phyloP scores from a whole-genome alignment of 208 protist species.

The Acanthamoeba lenticulata region DNA sequence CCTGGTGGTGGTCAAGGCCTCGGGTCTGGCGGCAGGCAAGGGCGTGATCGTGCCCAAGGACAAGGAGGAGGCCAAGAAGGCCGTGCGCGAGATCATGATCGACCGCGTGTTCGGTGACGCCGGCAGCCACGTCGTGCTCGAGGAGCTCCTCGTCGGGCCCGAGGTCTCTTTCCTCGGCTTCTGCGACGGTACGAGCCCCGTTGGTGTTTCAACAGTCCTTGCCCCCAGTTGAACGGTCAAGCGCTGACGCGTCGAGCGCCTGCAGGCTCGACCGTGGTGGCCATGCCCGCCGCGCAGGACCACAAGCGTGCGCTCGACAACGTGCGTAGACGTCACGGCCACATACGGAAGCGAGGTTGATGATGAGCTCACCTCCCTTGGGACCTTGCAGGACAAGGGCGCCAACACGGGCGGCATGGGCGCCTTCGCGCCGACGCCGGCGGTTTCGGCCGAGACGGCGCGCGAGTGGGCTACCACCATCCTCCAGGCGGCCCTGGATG shows the following conservation, averaged over 20 bases:
- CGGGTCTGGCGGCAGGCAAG: constrained; percentile 83
- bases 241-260: too few species aligned
- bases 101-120: constrained; percentile 79
- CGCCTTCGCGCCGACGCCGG: constrained; percentile 82
- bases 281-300: constrained; percentile 84
- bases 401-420: constrained; percentile 88
- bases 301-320: constrained; percentile 83
- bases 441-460: background rate
- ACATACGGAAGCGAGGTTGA: background rate
- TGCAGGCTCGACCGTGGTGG: constrained; percentile 60
- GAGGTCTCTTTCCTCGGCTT: constrained; percentile 85
- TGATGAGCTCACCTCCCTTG: background rate
- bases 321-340: background rate
- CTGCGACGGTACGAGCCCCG: constrained; percentile 58
- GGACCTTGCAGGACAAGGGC: constrained; percentile 70
- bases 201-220: too few species aligned
- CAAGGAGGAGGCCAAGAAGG: constrained; percentile 80
- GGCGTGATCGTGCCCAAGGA: constrained; percentile 83
- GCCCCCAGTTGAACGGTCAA: too few species aligned
- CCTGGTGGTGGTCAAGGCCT: constrained; percentile 79
- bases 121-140: constrained; percentile 69
- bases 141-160: constrained; percentile 81
- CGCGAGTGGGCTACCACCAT: constrained; percentile 65
- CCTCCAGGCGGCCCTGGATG: constrained; percentile 81
- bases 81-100: constrained; percentile 79